Evolutionary conservation across 225 moss, liverwort and hornwort species (phyloP), one percentile per base, ranked within the genome.

Genomic region (Thuidium tamariscinum): DNA sequence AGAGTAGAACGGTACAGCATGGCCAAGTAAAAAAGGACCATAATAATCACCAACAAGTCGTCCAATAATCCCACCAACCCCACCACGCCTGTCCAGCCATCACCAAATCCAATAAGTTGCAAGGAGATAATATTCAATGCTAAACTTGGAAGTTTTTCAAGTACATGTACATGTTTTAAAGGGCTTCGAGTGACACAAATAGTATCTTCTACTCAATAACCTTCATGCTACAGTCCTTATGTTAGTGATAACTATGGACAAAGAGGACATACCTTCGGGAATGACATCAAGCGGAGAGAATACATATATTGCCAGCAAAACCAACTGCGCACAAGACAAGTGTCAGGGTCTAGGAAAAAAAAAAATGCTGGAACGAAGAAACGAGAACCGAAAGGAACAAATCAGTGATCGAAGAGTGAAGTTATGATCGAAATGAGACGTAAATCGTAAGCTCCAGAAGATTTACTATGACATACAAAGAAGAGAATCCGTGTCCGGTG

Each of bases 1-100:
- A 98, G 94, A 51, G 94, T 94, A 55, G 98, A 97, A 59, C 97
- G 97, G 83, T 98, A 98, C 29, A 98, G 90, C 97, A 97, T 98
- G 80, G 98, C 94, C 88, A 97, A 88, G 90, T 97, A 97, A 87
- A 98, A 98, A 68, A 98, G 95, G 83, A 98, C 97, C 89, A 98
- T 95, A 79, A 97, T 83, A 66, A 98, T 92, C 88, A 98, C 96
- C 92, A 98, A 92, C 82, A 98, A 91, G 88, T 98, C 98, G 87
- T 98, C 98, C 94, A 98, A 90, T 66, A 98, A 92, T 83, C 98
- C 98, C 82, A 98, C 95, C 85, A 97, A 89, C 60, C 98, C 98
- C 84, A 97, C 89, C 86, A 96, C 92, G 88, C 96, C 96, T 95
- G 92, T 93, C 90, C 94, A 95, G 86, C 79, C 91, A 92, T 84